A percentile compares a stretch with the other conserved stretches of the same genome.
These are phyloP conservation scores for Coniochaeta hoffmannii DNA, from an alignment of 2,329 filamentous ascomycete species.

Conservation along the genomic window DNA sequence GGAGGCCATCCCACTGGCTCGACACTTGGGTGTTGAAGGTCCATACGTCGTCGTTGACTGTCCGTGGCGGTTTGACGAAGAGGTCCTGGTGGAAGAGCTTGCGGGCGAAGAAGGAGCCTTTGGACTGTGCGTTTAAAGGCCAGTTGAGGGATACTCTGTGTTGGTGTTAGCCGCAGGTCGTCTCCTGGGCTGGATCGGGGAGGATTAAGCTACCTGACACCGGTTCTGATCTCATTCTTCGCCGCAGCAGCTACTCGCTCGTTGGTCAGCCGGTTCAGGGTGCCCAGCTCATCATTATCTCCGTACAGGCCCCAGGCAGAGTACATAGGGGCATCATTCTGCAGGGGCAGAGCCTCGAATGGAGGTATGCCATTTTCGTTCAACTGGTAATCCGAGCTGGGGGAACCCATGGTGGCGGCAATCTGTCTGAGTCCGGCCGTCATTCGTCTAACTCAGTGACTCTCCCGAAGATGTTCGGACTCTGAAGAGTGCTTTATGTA, in stretches of 20 bases:
- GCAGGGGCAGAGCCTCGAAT: conserved; percentile 39
- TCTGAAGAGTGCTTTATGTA: background rate
- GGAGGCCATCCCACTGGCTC: conserved; percentile 50
- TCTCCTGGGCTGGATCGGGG: background rate
- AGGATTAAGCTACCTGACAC: conserved; percentile 29
- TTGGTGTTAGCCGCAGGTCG: background rate
- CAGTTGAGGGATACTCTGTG: conserved; percentile 53
- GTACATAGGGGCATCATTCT: conserved; percentile 34
- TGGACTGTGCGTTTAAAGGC: conserved; percentile 45
- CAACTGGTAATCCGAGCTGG: conserved; percentile 13
- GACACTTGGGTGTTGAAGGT: conserved; percentile 51
- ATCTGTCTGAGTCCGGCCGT: background rate
- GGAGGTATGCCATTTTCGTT: conserved; percentile 35
- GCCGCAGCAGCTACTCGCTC: conserved; percentile 43
- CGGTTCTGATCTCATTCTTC: conserved; percentile 44
- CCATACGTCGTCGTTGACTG: conserved; percentile 55
- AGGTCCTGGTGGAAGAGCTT: conserved; percentile 37
- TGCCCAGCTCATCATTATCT: conserved; percentile 49
- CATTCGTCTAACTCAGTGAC: background rate
- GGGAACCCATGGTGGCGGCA: background rate
- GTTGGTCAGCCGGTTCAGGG: conserved; percentile 52
- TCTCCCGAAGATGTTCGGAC: background rate
- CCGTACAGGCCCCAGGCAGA: conserved; percentile 46
- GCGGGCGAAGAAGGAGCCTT: conserved; percentile 47
- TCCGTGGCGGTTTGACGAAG: conserved; percentile 34